Percentiles rank a stretch among this genome's conserved stretches.
phyloP scores from a whole-genome alignment of 2,329 filamentous ascomycete genomes.

The Colletotrichum tamarilloi region DNA sequence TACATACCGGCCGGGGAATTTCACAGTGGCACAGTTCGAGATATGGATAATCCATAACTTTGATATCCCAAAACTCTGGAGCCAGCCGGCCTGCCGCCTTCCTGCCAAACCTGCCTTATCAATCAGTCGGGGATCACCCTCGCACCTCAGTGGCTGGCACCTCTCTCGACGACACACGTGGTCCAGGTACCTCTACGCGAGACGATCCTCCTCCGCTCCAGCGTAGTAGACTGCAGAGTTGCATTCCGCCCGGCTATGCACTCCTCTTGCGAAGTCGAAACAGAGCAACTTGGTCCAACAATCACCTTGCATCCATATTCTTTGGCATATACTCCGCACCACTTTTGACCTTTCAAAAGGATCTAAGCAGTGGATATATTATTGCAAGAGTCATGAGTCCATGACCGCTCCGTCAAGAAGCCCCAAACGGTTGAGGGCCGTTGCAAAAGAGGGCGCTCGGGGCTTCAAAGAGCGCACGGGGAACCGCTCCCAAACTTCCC shows the following conservation, averaged over 20 bases:
- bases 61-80: not conserved
- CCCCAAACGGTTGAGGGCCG: not conserved
- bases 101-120: not conserved
- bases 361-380: not conserved
- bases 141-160: not conserved
- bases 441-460: not conserved
- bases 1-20: not conserved
- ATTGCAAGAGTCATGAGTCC: not conserved
- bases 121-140: not conserved
- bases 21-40: not conserved
- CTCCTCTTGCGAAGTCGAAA: not conserved
- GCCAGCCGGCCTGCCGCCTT: not conserved
- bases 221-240: not conserved
- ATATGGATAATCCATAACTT: not conserved
- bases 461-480: not conserved
- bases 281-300: no score
- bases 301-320: not conserved
- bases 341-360: not conserved
- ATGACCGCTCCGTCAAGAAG: not conserved
- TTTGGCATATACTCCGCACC: not conserved
- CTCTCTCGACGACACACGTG: not conserved
- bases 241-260: conserved; percentile 8
- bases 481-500: not conserved
- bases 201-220: not conserved
- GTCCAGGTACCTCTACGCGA: not conserved